These are phyloP conservation scores for Sarocladium oryzae DNA, from an alignment of 2,329 filamentous ascomycete genomes.

Conservation along the genomic window DNA sequence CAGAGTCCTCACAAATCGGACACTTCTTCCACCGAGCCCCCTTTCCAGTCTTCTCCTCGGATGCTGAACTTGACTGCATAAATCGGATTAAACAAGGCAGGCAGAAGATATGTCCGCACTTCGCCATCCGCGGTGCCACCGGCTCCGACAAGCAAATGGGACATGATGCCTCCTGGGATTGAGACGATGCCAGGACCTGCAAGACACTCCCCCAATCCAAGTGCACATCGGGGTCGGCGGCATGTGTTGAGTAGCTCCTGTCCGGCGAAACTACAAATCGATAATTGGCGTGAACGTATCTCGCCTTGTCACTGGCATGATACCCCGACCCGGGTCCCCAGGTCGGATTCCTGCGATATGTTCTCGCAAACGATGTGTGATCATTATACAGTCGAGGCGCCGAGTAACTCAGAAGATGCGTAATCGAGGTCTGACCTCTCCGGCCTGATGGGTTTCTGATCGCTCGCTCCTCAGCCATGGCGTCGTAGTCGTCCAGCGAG, in stretches of 20 bases:
- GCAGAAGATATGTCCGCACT: constrained; percentile 96
- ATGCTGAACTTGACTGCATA: constrained; percentile 76
- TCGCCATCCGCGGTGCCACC: constrained; percentile 92
- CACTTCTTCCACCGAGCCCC: constrained; percentile 86
- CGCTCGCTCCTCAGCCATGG: constrained; percentile 69
- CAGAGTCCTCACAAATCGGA: constrained; percentile 86
- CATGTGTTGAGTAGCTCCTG: constrained; percentile 72
- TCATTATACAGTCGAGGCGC: constrained; percentile 65
- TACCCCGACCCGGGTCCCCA: constrained; percentile 87
- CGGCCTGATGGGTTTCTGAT: constrained; percentile 57
- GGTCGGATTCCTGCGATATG: constrained; percentile 64
- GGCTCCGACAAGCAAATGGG: constrained; percentile 93
- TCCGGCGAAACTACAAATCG: constrained; percentile 88
- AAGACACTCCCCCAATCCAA: constrained; percentile 87
- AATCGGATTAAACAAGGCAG: constrained; percentile 88
- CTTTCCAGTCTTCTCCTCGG: constrained; percentile 65
- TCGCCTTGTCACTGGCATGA: constrained; percentile 84
- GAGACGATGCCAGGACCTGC: constrained; percentile 83
- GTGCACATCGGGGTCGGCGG: constrained; percentile 79
- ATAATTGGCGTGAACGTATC: constrained; percentile 92
- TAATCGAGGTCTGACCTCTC: constrained; percentile 93
- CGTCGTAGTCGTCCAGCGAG: constrained; percentile 69
- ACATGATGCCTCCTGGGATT: constrained; percentile 83
- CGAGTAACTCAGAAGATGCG: constrained; percentile 89
- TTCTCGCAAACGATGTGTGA: constrained; percentile 44